Evolutionary conservation across 768 basidiomycete species (phyloP), one percentile per base, ranked within the genome.

Genomic region (Agrocybe praecox): DNA sequence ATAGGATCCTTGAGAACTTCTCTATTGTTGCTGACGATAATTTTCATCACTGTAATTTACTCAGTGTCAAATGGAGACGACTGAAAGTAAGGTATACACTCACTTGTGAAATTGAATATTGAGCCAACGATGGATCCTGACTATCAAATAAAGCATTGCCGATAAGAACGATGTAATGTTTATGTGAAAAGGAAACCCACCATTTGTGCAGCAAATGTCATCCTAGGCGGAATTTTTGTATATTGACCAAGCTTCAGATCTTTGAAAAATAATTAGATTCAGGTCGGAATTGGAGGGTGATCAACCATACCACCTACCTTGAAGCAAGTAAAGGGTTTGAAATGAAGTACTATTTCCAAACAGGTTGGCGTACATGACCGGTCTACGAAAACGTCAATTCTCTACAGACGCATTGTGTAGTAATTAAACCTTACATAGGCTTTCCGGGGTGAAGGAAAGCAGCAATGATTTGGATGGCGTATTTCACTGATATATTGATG

Each of bases 221-320:
- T 75, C 8, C 86, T 81, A 9, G 87, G 85, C 12, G 87, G 85
- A 42, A 89, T 78, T 67, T 88, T 87, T 0, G 80, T 72, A 64
- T 85, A 83, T 67, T 89, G 86, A 22, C 85, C 88, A 51, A 90
- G 77, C 70, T 92, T 92, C 59, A 90, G 70, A 65, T 88, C 85
- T 53, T 14, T 42, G n/a, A n/a, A 40, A n/a, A 40, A 43, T 5
- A 18, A 19, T 45, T 52, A 12, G 47, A 29, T 29, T 9, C 4
- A 29, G 26, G 5, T 29, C 9, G 26, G n/a, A n/a, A n/a, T 29
- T 29, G 26, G 26, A 29, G 4, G 26, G 5, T 32, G 80, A 72
- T 46, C 17, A 57, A 1, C 12, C 23, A 50, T 6, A 10, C 12
- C 45, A 49, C 57, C 29, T 53, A 73, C 79, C 80, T 74, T 82